Conservation (phyloP, 495 filamentous ascomycete species). For the Filosporella fistucella region DNA sequence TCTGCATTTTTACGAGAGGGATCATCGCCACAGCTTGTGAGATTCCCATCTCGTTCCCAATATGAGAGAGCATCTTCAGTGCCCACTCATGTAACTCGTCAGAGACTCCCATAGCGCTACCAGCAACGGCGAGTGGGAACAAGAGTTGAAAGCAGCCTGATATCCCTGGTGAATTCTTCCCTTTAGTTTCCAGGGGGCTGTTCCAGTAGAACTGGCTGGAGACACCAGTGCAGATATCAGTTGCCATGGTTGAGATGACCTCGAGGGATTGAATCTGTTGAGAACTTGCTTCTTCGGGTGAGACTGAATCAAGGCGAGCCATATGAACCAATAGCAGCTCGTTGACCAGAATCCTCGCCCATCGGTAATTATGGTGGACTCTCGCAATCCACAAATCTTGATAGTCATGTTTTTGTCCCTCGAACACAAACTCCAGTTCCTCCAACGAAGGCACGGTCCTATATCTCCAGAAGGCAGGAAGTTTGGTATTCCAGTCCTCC, state of each 20-base stretch:
- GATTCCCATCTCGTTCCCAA: slow-evolving; percentile 31
- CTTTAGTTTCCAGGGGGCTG: background rate
- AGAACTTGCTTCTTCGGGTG: background rate
- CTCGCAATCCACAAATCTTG: slow-evolving; percentile 14
- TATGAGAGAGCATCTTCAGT: slow-evolving; percentile 25
- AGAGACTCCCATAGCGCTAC: slow-evolving; percentile 22
- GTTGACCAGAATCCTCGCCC: slow-evolving; percentile 13
- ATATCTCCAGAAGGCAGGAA: slow-evolving; percentile 13
- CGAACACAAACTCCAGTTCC: slow-evolving; percentile 1
- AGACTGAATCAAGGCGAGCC: slow-evolving; percentile 1
- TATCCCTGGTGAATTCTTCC: slow-evolving; percentile 17
- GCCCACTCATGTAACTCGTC: slow-evolving; percentile 29
- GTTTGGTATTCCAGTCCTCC: slow-evolving; percentile 12
- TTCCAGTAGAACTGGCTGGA: slow-evolving; percentile 9
- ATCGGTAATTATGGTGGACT: slow-evolving; percentile 15
- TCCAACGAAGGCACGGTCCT: background rate
- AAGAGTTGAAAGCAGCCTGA: slow-evolving; percentile 29
- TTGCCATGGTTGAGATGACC: slow-evolving; percentile 11
- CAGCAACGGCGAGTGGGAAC: slow-evolving; percentile 30
- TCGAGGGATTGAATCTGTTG: slow-evolving; percentile 7
- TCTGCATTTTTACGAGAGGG: slow-evolving; percentile 2
- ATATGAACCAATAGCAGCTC: slow-evolving; percentile 8
- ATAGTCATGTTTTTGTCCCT: slow-evolving; percentile 7
- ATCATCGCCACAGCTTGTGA: slow-evolving; percentile 11
- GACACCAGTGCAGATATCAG: slow-evolving; percentile 15